phyloP scores from a whole-genome alignment of 1,284 basidiomycete species.

The Sanguinoderma infundibulare region DNA sequence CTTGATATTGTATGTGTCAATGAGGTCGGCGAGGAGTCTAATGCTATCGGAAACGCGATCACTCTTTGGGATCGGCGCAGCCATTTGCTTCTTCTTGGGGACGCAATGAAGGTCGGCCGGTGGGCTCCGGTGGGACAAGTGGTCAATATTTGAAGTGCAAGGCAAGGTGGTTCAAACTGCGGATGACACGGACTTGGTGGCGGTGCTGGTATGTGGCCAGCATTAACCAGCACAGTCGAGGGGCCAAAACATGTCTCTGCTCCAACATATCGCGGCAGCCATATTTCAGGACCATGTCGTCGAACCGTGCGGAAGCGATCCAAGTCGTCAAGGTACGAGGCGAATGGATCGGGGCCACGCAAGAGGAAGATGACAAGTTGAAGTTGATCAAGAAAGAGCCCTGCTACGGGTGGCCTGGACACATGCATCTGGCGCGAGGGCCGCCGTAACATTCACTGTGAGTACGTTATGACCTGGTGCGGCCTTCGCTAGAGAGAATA shows the following conservation, averaged over 20 bases:
- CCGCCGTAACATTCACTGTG: no score
- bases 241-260: slow-evolving; percentile 27
- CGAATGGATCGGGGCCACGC: slow-evolving; percentile 20
- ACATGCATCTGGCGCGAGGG: no score
- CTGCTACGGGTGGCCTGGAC: no score
- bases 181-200: slow-evolving; percentile 26
- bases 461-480: no score
- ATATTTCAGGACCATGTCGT: slow-evolving; percentile 31
- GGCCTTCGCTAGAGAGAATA: no score
- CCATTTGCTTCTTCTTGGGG: slow-evolving; percentile 30
- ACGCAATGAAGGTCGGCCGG: slow-evolving; percentile 19
- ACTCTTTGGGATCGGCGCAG: slow-evolving; percentile 29
- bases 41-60: background rate
- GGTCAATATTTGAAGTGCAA: slow-evolving; percentile 30
- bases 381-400: no score
- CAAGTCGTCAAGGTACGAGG: slow-evolving; percentile 24
- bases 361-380: slow-evolving; percentile 22
- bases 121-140: no score
- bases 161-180: slow-evolving; percentile 33
- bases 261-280: slow-evolving; percentile 31
- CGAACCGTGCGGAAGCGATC: slow-evolving; percentile 28
- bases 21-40: no score
- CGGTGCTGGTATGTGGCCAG: background rate
- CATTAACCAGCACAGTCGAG: slow-evolving; percentile 16
- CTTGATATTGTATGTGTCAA: background rate